Conservation (phyloP, 768 basidiomycete species). For the Leucosporidium scottii region DNA sequence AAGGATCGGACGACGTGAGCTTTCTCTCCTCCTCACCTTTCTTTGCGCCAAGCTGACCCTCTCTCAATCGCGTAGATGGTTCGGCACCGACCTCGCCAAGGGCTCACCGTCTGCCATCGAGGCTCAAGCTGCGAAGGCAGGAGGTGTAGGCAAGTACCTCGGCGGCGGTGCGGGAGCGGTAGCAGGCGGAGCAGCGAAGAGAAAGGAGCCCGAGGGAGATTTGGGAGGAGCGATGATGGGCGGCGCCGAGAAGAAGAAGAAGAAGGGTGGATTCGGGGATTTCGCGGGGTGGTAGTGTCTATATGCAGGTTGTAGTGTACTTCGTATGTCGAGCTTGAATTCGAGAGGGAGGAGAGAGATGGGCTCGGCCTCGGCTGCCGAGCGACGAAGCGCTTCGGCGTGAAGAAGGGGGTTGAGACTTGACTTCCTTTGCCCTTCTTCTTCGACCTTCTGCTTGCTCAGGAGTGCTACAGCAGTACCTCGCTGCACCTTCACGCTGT, state of each 20-base stretch:
- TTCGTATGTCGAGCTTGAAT: background rate
- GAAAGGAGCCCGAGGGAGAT: conserved; percentile 18
- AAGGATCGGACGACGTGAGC: conserved; percentile 47
- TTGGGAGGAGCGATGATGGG: conserved; percentile 42
- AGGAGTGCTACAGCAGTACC: too few relatives aligned
- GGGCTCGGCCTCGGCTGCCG: background rate
- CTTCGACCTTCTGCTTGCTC: too few relatives aligned
- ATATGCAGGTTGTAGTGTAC: background rate
- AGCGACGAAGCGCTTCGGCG: background rate
- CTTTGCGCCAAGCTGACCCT: too few relatives aligned
- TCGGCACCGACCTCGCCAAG: conserved; percentile 65
- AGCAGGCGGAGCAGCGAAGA: conserved; percentile 15
- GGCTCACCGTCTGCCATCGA: conserved; percentile 4
- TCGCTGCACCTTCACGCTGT: too few relatives aligned
- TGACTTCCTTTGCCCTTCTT: too few relatives aligned
- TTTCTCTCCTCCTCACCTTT: too few relatives aligned
- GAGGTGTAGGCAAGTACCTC: conserved; percentile 23
- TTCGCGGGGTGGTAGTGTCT: conserved; percentile 66
- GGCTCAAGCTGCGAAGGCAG: background rate
- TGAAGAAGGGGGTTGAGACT: background rate
- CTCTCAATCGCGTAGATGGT: conserved; percentile 50
- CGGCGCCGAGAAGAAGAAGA: conserved; percentile 61
- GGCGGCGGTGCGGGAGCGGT: conserved; percentile 3
- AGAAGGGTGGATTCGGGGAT: conserved; percentile 81
- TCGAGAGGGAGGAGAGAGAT: background rate